phyloP scores from a whole-genome alignment of 495 filamentous ascomycete species.

The Apodospora peruviana region DNA sequence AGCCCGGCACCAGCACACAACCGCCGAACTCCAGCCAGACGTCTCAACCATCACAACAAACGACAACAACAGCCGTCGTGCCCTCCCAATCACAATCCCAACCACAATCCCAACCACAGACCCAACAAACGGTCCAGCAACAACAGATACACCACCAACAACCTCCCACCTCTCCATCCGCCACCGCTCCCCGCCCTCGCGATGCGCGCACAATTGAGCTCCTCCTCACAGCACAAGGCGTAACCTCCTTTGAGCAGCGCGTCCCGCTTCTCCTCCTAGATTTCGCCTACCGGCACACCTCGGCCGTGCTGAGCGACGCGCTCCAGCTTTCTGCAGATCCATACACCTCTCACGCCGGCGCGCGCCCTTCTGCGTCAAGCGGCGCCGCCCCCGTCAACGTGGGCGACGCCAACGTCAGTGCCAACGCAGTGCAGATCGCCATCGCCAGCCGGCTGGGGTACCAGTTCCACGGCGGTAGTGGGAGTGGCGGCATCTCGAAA shows the following conservation, averaged over 20 bases:
- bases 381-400: constrained; percentile 42
- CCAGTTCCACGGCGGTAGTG: constrained; percentile 45
- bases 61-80: constrained; percentile 30
- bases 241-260: constrained; percentile 85
- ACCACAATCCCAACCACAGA: constrained; percentile 16
- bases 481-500: constrained; percentile 46
- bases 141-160: constrained; percentile 28
- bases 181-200: constrained; percentile 69
- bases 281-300: constrained; percentile 84
- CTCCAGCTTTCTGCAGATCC: constrained; percentile 59
- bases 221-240: constrained; percentile 79
- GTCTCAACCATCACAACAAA: constrained; percentile 16
- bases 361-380: constrained; percentile 36
- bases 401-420: constrained; percentile 37
- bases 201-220: constrained; percentile 90
- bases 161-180: constrained; percentile 30
- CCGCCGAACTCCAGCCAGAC: constrained; percentile 11
- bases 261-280: constrained; percentile 93
- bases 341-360: constrained; percentile 49
- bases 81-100: no score
- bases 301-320: constrained; percentile 60
- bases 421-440: constrained; percentile 45
- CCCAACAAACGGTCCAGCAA: constrained; percentile 20
- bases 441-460: constrained; percentile 44
- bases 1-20: constrained; percentile 22